Conservation (phyloP, 495 filamentous ascomycete genomes). For the Jackrogersella minutella region DNA sequence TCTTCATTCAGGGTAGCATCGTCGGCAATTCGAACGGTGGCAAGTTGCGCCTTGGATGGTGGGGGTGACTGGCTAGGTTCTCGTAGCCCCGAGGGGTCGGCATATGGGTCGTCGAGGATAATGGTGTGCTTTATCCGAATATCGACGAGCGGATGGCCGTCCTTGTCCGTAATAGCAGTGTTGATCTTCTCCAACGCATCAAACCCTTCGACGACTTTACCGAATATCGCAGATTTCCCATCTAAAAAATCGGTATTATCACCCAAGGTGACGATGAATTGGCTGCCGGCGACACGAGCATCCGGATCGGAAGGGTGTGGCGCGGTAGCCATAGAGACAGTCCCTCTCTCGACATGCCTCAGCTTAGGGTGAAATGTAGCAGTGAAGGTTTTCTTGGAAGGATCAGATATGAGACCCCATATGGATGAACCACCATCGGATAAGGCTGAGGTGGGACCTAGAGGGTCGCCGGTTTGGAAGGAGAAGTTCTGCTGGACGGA, state of each 20-base stretch:
- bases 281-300: conserved; percentile 79
- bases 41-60: conserved; percentile 82
- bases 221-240: conserved; percentile 91
- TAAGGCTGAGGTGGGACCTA: conserved; percentile 79
- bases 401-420: conserved; percentile 82
- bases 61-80: conserved; percentile 83
- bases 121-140: conserved; percentile 92
- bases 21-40: conserved; percentile 91
- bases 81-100: conserved; percentile 76
- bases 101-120: conserved; percentile 87
- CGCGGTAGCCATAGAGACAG: conserved; percentile 93
- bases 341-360: conserved; percentile 85
- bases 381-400: conserved; percentile 78
- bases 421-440: conserved; percentile 92
- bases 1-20: conserved; percentile 76
- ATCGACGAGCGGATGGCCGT: conserved; percentile 83
- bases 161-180: conserved; percentile 81
- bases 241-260: conserved; percentile 89
- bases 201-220: conserved; percentile 92
- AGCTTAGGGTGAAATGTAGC: conserved; percentile 83
- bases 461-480: conserved; percentile 92
- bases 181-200: conserved; percentile 95
- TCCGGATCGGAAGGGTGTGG: conserved; percentile 80
- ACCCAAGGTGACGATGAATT: conserved; percentile 89
- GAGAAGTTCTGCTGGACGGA: conserved; percentile 90